Conservation (phyloP, 1,284 basidiomycete species). For the Apiotrichum gracile region DNA sequence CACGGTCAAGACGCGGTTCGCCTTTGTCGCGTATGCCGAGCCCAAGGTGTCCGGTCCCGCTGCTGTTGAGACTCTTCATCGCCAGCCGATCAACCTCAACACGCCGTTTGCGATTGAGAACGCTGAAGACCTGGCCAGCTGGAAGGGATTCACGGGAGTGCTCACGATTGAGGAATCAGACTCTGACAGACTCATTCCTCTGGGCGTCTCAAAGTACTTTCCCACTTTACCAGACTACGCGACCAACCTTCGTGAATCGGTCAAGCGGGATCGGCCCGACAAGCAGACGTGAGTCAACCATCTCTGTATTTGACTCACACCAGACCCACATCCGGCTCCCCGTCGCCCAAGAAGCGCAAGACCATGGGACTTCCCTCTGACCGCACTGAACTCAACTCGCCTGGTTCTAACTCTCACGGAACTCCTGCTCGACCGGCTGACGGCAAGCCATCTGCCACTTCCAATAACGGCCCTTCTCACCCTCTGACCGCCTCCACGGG, state of each 20-base stretch:
- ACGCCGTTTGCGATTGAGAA: slow-evolving; percentile 29
- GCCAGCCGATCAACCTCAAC: slow-evolving; percentile 28
- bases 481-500: slow-evolving; percentile 22
- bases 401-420: not conserved
- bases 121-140: slow-evolving; percentile 31
- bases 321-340: not conserved
- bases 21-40: slow-evolving; percentile 38
- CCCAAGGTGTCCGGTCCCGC: slow-evolving; percentile 15
- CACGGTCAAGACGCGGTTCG: slow-evolving; percentile 37
- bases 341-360: slow-evolving; percentile 6
- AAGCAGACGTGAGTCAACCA: not conserved
- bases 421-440: not conserved
- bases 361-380: slow-evolving; percentile 2
- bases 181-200: slow-evolving; percentile 34
- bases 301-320: not conserved
- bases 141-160: slow-evolving; percentile 33
- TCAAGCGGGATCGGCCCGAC: slow-evolving; percentile 7
- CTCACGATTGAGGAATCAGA: slow-evolving; percentile 38
- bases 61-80: slow-evolving; percentile 33
- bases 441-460: not conserved
- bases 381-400: slow-evolving; percentile 1
- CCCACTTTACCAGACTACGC: slow-evolving; percentile 40
- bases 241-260: slow-evolving; percentile 1
- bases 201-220: slow-evolving; percentile 26
- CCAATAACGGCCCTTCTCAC: slow-evolving; percentile 16